Evolutionary conservation across 2,329 filamentous ascomycete genomes (phyloP).

Genomic region (Monosporascus sp.): DNA sequence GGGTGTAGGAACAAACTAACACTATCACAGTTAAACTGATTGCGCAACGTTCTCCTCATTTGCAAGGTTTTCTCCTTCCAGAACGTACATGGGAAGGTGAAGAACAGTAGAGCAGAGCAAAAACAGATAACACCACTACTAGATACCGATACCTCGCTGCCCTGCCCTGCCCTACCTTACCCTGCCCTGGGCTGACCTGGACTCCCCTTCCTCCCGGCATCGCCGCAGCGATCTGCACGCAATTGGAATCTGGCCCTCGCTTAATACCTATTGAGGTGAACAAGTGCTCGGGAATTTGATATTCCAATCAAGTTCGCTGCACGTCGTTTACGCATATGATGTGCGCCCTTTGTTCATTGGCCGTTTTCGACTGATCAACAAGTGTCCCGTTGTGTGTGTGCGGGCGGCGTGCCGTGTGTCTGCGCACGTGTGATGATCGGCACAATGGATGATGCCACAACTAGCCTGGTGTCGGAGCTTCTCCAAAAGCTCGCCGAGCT

Average conservation of each 20-base stretch:
- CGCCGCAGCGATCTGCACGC: too few species aligned
- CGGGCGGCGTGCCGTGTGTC: constrained; percentile 4
- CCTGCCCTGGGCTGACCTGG: background rate
- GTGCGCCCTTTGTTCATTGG: background rate
- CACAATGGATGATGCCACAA: constrained; percentile 44
- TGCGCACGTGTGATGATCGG: constrained; percentile 8
- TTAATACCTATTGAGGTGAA: background rate
- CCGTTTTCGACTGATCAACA: background rate
- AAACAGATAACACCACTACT: background rate
- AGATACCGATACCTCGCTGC: background rate
- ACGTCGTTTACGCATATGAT: background rate
- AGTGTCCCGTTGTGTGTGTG: constrained; percentile 1
- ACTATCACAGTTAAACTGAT: background rate
- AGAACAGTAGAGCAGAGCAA: background rate
- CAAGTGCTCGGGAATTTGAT: background rate
- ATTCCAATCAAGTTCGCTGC: background rate
- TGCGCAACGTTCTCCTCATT: background rate
- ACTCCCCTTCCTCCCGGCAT: too few species aligned
- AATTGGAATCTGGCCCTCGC: background rate
- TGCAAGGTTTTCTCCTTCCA: background rate
- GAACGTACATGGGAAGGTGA: background rate
- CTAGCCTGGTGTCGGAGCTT: constrained; percentile 46
- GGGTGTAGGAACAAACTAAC: background rate
- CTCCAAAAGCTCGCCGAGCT: constrained; percentile 49
- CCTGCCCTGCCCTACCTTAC: background rate